phyloP scores from a whole-genome alignment of 2,329 filamentous ascomycete genomes.

The Scedosporium apiospermum region DNA sequence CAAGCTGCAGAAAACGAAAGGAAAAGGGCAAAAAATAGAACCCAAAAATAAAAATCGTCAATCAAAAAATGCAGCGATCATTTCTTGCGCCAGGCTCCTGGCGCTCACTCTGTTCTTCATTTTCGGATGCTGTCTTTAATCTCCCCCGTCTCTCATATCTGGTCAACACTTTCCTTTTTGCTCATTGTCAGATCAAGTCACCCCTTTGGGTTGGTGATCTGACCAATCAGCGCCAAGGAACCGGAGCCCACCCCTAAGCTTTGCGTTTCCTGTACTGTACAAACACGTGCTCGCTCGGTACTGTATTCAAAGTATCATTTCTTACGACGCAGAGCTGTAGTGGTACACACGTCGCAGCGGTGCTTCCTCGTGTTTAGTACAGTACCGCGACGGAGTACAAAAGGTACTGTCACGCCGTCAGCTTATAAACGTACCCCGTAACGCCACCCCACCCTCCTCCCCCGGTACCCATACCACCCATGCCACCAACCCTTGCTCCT shows the following conservation, averaged over 20 bases:
- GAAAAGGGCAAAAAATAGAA: too few species aligned
- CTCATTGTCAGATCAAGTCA: not conserved
- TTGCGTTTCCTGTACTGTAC: not conserved
- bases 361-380: not conserved
- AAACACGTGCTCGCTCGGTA: not conserved
- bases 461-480: slow-evolving; percentile 4
- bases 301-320: not conserved
- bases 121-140: not conserved
- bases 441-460: not conserved
- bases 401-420: not conserved
- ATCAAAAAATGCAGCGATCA: too few species aligned
- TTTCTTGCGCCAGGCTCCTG: too few species aligned
- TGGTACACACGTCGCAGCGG: not conserved
- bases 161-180: not conserved
- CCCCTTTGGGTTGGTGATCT: not conserved
- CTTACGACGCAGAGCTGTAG: not conserved
- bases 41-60: too few species aligned
- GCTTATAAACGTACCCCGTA: not conserved
- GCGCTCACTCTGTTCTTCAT: not conserved
- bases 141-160: not conserved
- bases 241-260: not conserved
- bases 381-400: not conserved
- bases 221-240: not conserved
- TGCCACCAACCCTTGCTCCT: slow-evolving; percentile 1
- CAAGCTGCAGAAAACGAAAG: too few species aligned